These are phyloP conservation scores for Geotrichum phurueaensis DNA, from an alignment of 1,139 yeast genomes.

Conservation along the genomic window DNA sequence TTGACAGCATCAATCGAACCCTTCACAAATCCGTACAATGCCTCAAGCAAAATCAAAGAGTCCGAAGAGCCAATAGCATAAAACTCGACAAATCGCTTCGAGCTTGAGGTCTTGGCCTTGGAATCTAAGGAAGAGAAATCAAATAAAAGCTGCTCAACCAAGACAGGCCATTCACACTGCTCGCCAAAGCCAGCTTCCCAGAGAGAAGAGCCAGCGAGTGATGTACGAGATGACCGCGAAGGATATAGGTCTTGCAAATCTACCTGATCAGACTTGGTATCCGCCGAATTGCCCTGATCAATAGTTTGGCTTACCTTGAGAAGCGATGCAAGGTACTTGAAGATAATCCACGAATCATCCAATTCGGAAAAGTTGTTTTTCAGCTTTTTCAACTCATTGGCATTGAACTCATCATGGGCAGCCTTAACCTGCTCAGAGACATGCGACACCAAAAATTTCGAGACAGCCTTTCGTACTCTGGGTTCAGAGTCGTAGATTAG, in stretches of 20 bases:
- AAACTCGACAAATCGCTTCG: slow-evolving; percentile 18
- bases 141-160: slow-evolving; percentile 27
- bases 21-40: slow-evolving; percentile 29
- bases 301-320: slow-evolving; percentile 21
- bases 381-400: slow-evolving; percentile 20
- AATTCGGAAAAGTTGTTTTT: slow-evolving; percentile 19
- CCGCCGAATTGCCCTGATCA: slow-evolving; percentile 16
- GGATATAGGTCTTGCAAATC: slow-evolving; percentile 19
- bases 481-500: slow-evolving; percentile 43
- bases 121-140: slow-evolving; percentile 29
- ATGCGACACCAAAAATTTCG: slow-evolving; percentile 25
- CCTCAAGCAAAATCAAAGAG: slow-evolving; percentile 28
- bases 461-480: slow-evolving; percentile 33
- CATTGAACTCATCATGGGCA: slow-evolving; percentile 19
- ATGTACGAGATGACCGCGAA: slow-evolving; percentile 19
- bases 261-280: slow-evolving; percentile 6
- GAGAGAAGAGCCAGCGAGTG: slow-evolving; percentile 24
- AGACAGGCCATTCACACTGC: slow-evolving; percentile 23
- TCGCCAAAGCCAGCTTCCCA: slow-evolving; percentile 20
- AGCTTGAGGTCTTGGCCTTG: slow-evolving; percentile 18
- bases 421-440: slow-evolving; percentile 21
- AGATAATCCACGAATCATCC: slow-evolving; percentile 24
- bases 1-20: slow-evolving; percentile 20
- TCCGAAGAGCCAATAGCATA: slow-evolving; percentile 25
- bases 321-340: slow-evolving; percentile 22